Evolutionary conservation across 495 filamentous ascomycete species (phyloP).

Genomic region (Hypoxylon subgilvum): DNA sequence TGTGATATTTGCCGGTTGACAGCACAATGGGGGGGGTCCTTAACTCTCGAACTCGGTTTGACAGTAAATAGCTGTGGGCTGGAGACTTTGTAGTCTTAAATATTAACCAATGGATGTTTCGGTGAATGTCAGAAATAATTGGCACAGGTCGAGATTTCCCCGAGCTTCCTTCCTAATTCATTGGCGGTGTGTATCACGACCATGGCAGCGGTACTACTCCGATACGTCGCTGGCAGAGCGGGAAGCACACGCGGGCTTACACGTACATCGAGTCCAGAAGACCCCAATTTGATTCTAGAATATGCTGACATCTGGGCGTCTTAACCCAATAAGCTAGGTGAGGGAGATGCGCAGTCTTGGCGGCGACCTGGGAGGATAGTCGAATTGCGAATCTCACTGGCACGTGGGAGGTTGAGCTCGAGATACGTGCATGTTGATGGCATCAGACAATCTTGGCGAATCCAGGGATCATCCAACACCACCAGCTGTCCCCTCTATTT

Average conservation of each 20-base stretch:
- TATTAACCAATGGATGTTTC: too few relatives aligned
- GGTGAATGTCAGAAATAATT: not conserved
- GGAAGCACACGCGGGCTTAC: not conserved
- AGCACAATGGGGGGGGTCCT: too few relatives aligned
- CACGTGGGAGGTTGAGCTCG: constrained; percentile 22
- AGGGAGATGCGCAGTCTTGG: constrained; percentile 12
- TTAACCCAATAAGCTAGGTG: constrained; percentile 26
- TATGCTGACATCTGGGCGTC: constrained; percentile 8
- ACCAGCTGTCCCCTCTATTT: constrained; percentile 6
- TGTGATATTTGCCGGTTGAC: too few relatives aligned
- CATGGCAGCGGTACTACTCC: not conserved
- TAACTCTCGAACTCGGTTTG: too few relatives aligned
- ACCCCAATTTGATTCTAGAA: constrained; percentile 1
- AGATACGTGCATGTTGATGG: constrained; percentile 19
- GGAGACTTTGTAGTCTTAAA: too few relatives aligned
- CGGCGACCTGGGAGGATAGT: not conserved
- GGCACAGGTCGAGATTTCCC: constrained; percentile 4
- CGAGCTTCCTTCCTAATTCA: constrained; percentile 20
- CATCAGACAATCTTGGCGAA: constrained; percentile 24
- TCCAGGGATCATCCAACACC: not conserved
- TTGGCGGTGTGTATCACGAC: not conserved
- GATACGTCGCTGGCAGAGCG: not conserved
- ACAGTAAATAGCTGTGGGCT: too few relatives aligned
- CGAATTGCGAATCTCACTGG: constrained; percentile 25
- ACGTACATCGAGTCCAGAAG: not conserved